These are phyloP conservation scores for Fusarium protoensiforme DNA, from an alignment of 2,329 filamentous ascomycete species.

Conservation along the genomic window DNA sequence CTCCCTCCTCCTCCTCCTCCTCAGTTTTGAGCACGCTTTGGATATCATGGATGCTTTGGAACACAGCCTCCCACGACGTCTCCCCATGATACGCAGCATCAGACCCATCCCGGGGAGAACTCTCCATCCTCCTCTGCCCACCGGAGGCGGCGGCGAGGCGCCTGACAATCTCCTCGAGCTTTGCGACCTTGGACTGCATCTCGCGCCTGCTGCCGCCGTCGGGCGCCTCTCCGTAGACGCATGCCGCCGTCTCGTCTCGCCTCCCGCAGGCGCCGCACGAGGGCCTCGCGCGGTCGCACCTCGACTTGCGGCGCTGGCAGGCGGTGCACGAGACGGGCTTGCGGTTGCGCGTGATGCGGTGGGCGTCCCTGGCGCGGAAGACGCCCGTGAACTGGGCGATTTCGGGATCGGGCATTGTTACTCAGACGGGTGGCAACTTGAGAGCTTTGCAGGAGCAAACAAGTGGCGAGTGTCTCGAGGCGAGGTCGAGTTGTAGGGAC, in stretches of 20 bases:
- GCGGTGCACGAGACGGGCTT: slow-evolving; percentile 54
- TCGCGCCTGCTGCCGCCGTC: slow-evolving; percentile 42
- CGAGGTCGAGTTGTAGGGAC: neutral
- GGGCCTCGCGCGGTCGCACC: slow-evolving; percentile 55
- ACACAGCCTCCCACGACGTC: slow-evolving; percentile 55
- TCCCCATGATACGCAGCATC: slow-evolving; percentile 48
- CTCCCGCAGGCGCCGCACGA: slow-evolving; percentile 53
- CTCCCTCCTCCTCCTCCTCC: slow-evolving; percentile 23
- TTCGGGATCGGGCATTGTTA: slow-evolving; percentile 36
- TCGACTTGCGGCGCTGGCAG: slow-evolving; percentile 56
- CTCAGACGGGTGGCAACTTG: neutral
- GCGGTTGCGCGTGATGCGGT: slow-evolving; percentile 53
- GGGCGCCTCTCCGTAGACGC: slow-evolving; percentile 44
- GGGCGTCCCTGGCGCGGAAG: slow-evolving; percentile 50
- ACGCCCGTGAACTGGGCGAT: slow-evolving; percentile 45
- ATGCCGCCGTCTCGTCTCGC: slow-evolving; percentile 49
- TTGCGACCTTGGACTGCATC: slow-evolving; percentile 52
- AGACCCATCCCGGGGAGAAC: slow-evolving; percentile 7
- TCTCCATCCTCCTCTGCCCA: neutral
- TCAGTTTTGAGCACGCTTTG: slow-evolving; percentile 48
- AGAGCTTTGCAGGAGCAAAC: neutral
- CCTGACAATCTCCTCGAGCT: slow-evolving; percentile 55
- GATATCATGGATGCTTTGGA: slow-evolving; percentile 56
- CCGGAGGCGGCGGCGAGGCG: slow-evolving; percentile 43
- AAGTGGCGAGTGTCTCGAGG: neutral